phyloP scores from a whole-genome alignment of 2,329 filamentous ascomycete species.

The Penicillium janthinellum region DNA sequence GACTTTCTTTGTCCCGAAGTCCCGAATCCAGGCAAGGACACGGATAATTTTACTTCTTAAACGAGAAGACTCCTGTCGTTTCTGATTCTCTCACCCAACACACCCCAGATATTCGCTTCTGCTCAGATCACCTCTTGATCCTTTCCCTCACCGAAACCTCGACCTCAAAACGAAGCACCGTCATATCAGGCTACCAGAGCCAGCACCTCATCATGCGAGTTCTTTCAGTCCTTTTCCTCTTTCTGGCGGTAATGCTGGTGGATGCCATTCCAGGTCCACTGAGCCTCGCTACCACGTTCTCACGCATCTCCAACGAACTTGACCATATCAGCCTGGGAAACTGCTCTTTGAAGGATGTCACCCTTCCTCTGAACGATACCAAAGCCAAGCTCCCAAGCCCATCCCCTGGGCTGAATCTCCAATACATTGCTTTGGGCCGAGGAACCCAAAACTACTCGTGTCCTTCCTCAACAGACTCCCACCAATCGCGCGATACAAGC shows the following conservation, averaged over 20 bases:
- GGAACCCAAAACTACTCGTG: conserved; percentile 58
- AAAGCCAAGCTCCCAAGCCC: conserved; percentile 33
- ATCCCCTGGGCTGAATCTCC: conserved; percentile 36
- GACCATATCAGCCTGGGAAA: conserved; percentile 23
- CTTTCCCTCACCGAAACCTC: neutral
- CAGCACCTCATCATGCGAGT: conserved; percentile 5
- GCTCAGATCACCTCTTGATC: neutral
- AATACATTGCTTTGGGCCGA: conserved; percentile 49
- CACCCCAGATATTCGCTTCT: neutral
- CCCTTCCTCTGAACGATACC: conserved; percentile 24
- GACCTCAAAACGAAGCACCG: neutral
- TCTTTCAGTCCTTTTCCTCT: neutral
- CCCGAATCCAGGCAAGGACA: neutral
- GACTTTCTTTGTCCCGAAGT: neutral
- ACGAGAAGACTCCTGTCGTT: neutral
- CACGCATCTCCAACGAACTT: conserved; percentile 25
- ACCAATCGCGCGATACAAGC: conserved; percentile 6
- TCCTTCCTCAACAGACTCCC: conserved; percentile 26
- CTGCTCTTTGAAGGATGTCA: conserved; percentile 23
- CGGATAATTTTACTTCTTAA: conserved; percentile 1
- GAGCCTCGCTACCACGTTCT: conserved; percentile 19
- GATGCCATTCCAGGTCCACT: conserved; percentile 18
- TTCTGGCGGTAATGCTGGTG: conserved; percentile 3
- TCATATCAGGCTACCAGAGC: neutral
- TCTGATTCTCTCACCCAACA: neutral